Evolutionary conservation across 768 basidiomycete genomes (phyloP), one percentile per base, ranked within the genome.

Genomic region (Lactarius indigo): DNA sequence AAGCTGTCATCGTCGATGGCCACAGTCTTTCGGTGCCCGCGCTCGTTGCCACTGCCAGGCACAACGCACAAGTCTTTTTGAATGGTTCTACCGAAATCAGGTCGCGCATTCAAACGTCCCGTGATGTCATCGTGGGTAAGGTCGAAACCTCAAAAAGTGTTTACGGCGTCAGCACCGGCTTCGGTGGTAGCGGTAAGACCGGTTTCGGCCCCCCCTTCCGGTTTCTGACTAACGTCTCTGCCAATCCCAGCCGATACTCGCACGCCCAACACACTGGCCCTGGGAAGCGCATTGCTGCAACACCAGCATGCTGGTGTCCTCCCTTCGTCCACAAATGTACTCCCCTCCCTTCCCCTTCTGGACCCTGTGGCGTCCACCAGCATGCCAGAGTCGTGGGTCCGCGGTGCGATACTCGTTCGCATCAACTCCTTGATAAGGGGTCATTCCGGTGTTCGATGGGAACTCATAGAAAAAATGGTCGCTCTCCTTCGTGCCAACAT

Each of bases 401-500:
- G 93, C 61, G 93, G 89, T 15, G 91, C 93, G 1, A 92, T 95
- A 72, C 77, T 93, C 12, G 82, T 96, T 71, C 90, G 93, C 70
- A 89, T 92, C 82, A 96, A 95, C 76, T 93, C 91, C 5, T 85
- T 96, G 52, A 87, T 93, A 62, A 88, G 93, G 7, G 93, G 92
- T 0, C 94, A 95, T 77, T 93, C 91, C 26, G 94, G 90, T 39
- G 86, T 96, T 15, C 84, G 92, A 42, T 87, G 87, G 84, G 86
- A 88, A 67, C 84, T 95, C 59, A 84, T 95, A 65, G 82, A 91
- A 75, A 87, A 87, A 72, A 92, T 96, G 86, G 84, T 83, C 66
- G 82, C 84, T 23, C 82, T 94, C 52, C 83, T 96, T 47, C 78
- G 80, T 37, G 85, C 85, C 68, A 86, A 91, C 70, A 83, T 95